Conservation (phyloP, 495 filamentous ascomycete genomes). For the Aspergillus funiculosus region DNA sequence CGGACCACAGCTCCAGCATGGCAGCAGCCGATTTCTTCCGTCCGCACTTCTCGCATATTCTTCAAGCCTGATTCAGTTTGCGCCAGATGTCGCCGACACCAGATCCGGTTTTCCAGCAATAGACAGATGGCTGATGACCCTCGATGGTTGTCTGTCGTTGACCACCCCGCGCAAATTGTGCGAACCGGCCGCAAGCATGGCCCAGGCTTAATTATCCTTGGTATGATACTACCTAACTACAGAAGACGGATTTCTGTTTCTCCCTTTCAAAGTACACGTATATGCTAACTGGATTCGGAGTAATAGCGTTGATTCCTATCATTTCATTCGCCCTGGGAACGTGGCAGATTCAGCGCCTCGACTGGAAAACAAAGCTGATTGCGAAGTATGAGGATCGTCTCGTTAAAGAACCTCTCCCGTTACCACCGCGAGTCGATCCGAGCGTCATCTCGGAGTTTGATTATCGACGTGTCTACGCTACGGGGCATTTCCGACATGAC, state of each 20-base stretch:
- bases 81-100: constrained; percentile 35
- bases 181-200: constrained; percentile 69
- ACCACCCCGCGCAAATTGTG: constrained; percentile 74
- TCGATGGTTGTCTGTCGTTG: constrained; percentile 72
- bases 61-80: constrained; percentile 33
- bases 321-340: constrained; percentile 86
- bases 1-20: constrained; percentile 22
- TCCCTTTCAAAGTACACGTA: too few species aligned
- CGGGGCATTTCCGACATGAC: constrained; percentile 73
- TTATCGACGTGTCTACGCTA: constrained; percentile 77
- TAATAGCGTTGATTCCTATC: constrained; percentile 74
- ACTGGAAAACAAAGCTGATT: constrained; percentile 88
- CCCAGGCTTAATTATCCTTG: constrained; percentile 73
- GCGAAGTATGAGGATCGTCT: constrained; percentile 87
- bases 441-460: constrained; percentile 80
- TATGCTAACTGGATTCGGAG: not conserved
- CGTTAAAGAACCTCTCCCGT: constrained; percentile 74
- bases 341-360: constrained; percentile 92
- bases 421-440: constrained; percentile 78
- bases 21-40: constrained; percentile 18
- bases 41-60: constrained; percentile 16
- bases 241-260: not conserved
- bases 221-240: constrained; percentile 31
- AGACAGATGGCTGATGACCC: constrained; percentile 54
- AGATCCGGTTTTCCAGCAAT: constrained; percentile 27